Conservation (phyloP, 179 eudicot genomes). For the Nepenthes alata region DNA sequence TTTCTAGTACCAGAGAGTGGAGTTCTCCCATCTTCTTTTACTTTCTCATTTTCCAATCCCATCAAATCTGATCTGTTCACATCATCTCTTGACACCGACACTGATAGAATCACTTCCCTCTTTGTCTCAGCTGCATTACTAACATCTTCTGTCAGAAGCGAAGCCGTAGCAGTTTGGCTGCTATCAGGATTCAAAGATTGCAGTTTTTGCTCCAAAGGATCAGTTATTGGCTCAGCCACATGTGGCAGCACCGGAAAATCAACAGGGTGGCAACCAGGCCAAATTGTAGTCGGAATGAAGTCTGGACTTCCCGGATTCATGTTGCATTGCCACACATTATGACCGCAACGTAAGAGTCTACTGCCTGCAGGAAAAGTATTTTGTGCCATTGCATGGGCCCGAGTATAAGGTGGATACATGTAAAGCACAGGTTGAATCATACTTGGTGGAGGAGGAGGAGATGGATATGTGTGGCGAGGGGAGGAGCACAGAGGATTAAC, state of each 20-base stretch:
- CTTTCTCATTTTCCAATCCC: slow-evolving; percentile 27
- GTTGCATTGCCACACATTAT: slow-evolving; percentile 74
- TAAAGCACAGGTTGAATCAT: slow-evolving; percentile 74
- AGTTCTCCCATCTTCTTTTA: slow-evolving; percentile 6
- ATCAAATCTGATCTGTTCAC: slow-evolving; percentile 20
- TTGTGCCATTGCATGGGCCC: slow-evolving; percentile 47
- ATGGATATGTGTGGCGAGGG: slow-evolving; percentile 68
- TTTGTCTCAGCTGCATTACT: slow-evolving; percentile 27
- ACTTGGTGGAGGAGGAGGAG: slow-evolving; percentile 85
- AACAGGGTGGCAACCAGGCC: slow-evolving; percentile 63
- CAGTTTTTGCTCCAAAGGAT: slow-evolving; percentile 31
- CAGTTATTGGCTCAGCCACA: slow-evolving; percentile 47
- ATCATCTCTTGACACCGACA: slow-evolving; percentile 26
- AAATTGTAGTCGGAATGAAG: slow-evolving; percentile 39
- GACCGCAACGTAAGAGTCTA: slow-evolving; percentile 54
- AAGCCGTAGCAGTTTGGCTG: slow-evolving; percentile 15
- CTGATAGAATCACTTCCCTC: slow-evolving; percentile 34
- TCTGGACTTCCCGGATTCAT: slow-evolving; percentile 38
- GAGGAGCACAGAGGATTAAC: slow-evolving; percentile 51
- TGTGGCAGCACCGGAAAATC: slow-evolving; percentile 60
- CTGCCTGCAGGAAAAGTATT: slow-evolving; percentile 39
- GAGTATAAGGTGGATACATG: slow-evolving; percentile 78
- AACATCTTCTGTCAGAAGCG: slow-evolving; percentile 45
- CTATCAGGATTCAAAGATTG: slow-evolving; percentile 29
- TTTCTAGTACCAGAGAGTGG: slow-evolving; percentile 5